Base-by-base conservation (phyloP, 805 yeast species). In the Ogataea pilisensis region DNA sequence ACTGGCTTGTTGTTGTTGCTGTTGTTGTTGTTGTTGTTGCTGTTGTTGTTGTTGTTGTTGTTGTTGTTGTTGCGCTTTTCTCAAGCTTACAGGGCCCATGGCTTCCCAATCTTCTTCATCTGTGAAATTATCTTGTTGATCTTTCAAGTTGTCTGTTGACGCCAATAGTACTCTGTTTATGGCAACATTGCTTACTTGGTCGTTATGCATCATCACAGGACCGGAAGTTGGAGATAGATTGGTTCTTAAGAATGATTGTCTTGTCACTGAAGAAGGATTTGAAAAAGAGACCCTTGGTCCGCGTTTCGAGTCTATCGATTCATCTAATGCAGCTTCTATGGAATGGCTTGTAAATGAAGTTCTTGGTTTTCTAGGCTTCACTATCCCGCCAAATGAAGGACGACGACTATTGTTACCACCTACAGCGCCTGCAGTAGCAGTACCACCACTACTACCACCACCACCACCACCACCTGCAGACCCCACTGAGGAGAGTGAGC, bases 61-160 rank as follows among this genome's bases (percentile, higher is more conserved):
- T n/a, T 30, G 32, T 30, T 30, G 32, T n/a, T 30, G 32, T 18
- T 30, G 32, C 32, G 22, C 48, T 32, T 50, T 57, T 31, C 60
- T 48, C 24, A 88, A 66, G 32, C 77, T 68, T 29, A 76, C 82
- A 0, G 96, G 89, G 1, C 97, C 97, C 39, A 90, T 82, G 0
- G 88, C 66, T 46, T 81, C 85, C 99, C 99, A 91, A 63, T 91
- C 98, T 63, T 91, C 99, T 57, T 91, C 98, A 61, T 91, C 99
- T 0, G 99, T 91, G 38, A 44, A 52, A 55, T 87, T 95, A 33
- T 80, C 73, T 38, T 37, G 30, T 12, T 37, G 35, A 9, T 31
- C 35, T 3, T 37, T 37, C 11, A 44, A 32, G 28, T 44, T 50
- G 18, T 52, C 54, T 16, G 56, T 51, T 14, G 65, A 51, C 17